Evolutionary conservation across 2,329 filamentous ascomycete species (phyloP).

Genomic region (Fusarium acutatum): DNA sequence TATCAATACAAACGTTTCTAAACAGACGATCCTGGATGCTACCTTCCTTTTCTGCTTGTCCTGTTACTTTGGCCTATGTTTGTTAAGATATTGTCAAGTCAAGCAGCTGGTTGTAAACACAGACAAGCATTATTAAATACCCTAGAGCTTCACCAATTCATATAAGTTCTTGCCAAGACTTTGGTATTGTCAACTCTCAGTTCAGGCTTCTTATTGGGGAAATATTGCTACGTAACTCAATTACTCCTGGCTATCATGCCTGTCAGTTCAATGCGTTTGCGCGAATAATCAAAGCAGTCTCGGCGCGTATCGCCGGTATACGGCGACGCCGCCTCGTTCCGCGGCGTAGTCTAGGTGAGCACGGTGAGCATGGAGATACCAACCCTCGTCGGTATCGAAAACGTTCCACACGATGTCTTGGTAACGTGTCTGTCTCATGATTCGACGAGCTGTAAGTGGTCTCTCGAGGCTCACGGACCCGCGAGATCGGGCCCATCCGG

Average conservation of each 20-base stretch:
- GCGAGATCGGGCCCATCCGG: slow-evolving; percentile 38
- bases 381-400: slow-evolving; percentile 10
- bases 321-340: slow-evolving; percentile 30
- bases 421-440: slow-evolving; percentile 37
- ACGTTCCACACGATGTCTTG: slow-evolving; percentile 33
- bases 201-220: not conserved
- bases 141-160: not conserved
- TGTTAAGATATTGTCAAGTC: not conserved
- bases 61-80: not conserved
- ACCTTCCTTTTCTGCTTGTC: not conserved
- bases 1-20: no score
- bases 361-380: slow-evolving; percentile 18
- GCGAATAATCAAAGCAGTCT: slow-evolving; percentile 24
- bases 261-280: slow-evolving; percentile 13
- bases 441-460: slow-evolving; percentile 20
- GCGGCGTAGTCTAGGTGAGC: slow-evolving; percentile 33
- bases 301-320: slow-evolving; percentile 4
- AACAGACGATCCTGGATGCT: not conserved
- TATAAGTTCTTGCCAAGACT: not conserved
- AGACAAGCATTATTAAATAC: not conserved
- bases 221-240: not conserved
- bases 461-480: slow-evolving; percentile 7
- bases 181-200: not conserved
- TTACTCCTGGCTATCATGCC: not conserved
- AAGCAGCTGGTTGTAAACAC: not conserved